Conservation (phyloP, 148 eudicot species). For the Fagopyrum esculentum region DNA sequence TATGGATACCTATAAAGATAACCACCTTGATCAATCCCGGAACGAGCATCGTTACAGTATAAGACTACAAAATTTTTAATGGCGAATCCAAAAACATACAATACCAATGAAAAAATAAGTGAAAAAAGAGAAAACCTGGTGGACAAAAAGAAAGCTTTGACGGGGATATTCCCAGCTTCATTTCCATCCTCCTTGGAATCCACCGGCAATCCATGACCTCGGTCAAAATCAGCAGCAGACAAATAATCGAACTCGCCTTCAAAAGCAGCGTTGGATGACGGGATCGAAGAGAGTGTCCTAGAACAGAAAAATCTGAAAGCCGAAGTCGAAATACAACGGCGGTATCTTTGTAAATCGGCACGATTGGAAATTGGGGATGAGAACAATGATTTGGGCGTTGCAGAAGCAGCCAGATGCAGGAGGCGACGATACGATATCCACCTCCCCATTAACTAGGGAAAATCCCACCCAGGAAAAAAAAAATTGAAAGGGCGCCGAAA, state of each 20-base stretch:
- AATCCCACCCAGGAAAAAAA: background rate
- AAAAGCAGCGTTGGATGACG: conserved; percentile 29
- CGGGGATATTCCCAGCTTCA: conserved; percentile 48
- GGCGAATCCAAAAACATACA: background rate
- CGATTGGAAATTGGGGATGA: background rate
- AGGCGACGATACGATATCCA: conserved; percentile 39
- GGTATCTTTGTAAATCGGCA: background rate
- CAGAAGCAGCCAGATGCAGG: conserved; percentile 33
- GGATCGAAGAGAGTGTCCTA: conserved; percentile 48
- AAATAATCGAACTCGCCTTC: conserved; percentile 41
- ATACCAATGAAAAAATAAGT: background rate
- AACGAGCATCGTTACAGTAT: no score
- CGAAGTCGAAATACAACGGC: conserved; percentile 20
- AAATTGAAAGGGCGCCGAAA: background rate
- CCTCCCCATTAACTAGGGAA: conserved; percentile 67
- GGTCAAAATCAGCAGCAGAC: conserved; percentile 22
- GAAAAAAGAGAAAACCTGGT: conserved; percentile 38
- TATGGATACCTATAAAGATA: no score
- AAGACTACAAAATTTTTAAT: background rate
- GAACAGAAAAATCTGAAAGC: conserved; percentile 20
- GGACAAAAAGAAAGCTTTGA: conserved; percentile 74
- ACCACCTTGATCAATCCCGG: no score
- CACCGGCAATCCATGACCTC: conserved; percentile 12
- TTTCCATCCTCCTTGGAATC: conserved; percentile 25
- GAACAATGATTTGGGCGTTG: conserved; percentile 15